Conservation (phyloP, 441 rosid species). For the Hura crepitans region DNA sequence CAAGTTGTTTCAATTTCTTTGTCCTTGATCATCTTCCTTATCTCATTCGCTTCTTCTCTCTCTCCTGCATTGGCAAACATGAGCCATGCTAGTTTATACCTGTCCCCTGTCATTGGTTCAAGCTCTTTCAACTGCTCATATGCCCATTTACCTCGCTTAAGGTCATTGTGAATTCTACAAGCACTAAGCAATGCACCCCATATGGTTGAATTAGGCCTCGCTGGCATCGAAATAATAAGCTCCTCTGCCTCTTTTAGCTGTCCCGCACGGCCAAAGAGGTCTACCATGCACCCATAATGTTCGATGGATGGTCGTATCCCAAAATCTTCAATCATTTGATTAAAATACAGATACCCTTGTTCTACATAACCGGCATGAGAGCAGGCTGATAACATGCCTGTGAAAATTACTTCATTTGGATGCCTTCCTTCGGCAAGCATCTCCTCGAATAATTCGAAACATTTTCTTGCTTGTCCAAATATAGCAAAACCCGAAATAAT, state of each 20-base stretch:
- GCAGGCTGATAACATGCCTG: slow-evolving; percentile 12
- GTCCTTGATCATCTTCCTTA: slow-evolving; percentile 5
- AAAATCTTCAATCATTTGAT: slow-evolving; percentile 6
- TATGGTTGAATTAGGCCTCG: slow-evolving; percentile 6
- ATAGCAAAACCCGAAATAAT: slow-evolving; percentile 15
- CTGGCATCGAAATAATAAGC: slow-evolving; percentile 15
- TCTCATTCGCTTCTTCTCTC: slow-evolving; percentile 8
- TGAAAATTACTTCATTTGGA: slow-evolving; percentile 18
- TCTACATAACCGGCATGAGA: slow-evolving; percentile 17
- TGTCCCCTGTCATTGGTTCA: slow-evolving; percentile 15
- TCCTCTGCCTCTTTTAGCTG: slow-evolving; percentile 15
- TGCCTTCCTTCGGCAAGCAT: slow-evolving; percentile 13
- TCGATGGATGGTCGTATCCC: slow-evolving; percentile 17
- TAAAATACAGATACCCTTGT: slow-evolving; percentile 13
- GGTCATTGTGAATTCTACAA: slow-evolving; percentile 14
- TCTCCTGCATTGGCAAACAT: slow-evolving; percentile 16
- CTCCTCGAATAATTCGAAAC: slow-evolving; percentile 9
- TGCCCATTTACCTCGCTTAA: slow-evolving; percentile 13
- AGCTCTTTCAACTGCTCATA: slow-evolving; percentile 5
- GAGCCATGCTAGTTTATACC: slow-evolving; percentile 8
- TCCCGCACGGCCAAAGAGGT: slow-evolving; percentile 17
- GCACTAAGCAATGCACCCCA: slow-evolving; percentile 18
- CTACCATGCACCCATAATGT: slow-evolving; percentile 24
- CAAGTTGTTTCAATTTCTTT: not conserved
- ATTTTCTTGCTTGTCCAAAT: slow-evolving; percentile 13